Percentiles rank a stretch among this genome's conserved stretches.
These are phyloP conservation scores for Dryas drummondii DNA, from an alignment of 306 rosid genomes.

Conservation along the genomic window DNA sequence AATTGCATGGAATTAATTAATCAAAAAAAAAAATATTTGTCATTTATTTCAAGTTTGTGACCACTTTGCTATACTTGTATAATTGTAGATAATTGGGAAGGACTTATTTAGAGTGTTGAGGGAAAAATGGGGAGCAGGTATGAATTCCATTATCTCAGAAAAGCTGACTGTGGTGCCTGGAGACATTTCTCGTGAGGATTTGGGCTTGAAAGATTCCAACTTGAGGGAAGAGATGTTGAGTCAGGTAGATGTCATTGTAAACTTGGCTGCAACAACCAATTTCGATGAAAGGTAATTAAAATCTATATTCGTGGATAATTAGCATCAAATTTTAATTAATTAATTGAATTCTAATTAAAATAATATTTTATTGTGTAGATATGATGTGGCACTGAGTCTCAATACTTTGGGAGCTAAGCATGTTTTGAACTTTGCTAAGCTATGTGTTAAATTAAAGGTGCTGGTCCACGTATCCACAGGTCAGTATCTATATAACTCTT, in stretches of 20 bases:
- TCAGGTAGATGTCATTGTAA: slow-evolving; percentile 53
- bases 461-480: slow-evolving; percentile 84
- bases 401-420: slow-evolving; percentile 68
- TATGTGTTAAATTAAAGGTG: slow-evolving; percentile 48
- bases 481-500: slow-evolving; percentile 1
- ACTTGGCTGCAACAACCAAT: slow-evolving; percentile 78
- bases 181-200: slow-evolving; percentile 46
- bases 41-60: background rate
- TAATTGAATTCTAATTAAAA: no score
- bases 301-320: no score
- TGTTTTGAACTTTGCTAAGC: slow-evolving; percentile 61
- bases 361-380: slow-evolving; percentile 33
- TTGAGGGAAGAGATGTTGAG: slow-evolving; percentile 45
- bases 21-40: background rate
- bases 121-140: slow-evolving; percentile 51
- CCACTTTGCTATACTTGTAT: background rate
- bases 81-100: slow-evolving; percentile 51
- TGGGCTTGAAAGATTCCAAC: slow-evolving; percentile 50
- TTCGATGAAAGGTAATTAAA: slow-evolving; percentile 66
- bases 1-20: background rate
- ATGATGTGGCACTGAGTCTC: slow-evolving; percentile 57
- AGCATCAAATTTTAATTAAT: no score
- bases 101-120: slow-evolving; percentile 60
- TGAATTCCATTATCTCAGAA: slow-evolving; percentile 41
- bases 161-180: slow-evolving; percentile 62